phyloP scores from a whole-genome alignment of 805 yeast genomes.

The Saccharomycopsis javanensis region DNA sequence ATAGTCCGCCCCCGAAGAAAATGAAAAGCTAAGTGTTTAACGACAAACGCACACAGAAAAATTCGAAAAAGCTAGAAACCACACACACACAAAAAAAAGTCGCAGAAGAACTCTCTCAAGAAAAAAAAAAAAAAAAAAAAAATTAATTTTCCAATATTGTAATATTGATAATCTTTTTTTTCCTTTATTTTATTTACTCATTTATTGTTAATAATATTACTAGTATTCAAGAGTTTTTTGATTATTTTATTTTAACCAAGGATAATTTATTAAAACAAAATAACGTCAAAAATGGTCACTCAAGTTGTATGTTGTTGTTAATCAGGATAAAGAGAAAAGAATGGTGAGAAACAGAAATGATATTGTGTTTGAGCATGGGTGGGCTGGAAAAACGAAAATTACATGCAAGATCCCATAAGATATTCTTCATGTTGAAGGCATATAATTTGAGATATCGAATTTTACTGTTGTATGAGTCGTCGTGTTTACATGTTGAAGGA shows the following conservation, averaged over 20 bases:
- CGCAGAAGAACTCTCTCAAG: not conserved
- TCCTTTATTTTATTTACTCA: not conserved
- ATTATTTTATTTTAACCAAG: not conserved
- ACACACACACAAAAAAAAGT: not conserved
- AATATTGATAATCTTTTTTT: not conserved
- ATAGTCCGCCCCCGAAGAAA: no score
- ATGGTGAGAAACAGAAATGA: not conserved
- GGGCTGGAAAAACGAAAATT: no score
- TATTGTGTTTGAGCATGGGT: no score
- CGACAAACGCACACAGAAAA: not conserved
- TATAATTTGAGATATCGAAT: no score
- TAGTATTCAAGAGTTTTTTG: constrained; percentile 1
- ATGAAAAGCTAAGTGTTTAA: not conserved
- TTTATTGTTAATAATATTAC: not conserved
- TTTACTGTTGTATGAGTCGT: no score
- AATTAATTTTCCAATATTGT: not conserved
- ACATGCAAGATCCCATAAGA: no score
- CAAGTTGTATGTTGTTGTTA: constrained; percentile 16
- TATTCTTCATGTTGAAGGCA: no score
- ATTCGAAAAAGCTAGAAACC: not conserved
- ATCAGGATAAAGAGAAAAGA: not conserved
- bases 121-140: constrained; percentile 1
- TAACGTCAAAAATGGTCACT: constrained; percentile 18
- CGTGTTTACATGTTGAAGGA: no score
- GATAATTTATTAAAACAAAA: constrained; percentile 1